Evolutionary conservation across 1,139 yeast species (phyloP), one percentile per base, ranked within the genome.

Genomic region (Candida sojae): DNA sequence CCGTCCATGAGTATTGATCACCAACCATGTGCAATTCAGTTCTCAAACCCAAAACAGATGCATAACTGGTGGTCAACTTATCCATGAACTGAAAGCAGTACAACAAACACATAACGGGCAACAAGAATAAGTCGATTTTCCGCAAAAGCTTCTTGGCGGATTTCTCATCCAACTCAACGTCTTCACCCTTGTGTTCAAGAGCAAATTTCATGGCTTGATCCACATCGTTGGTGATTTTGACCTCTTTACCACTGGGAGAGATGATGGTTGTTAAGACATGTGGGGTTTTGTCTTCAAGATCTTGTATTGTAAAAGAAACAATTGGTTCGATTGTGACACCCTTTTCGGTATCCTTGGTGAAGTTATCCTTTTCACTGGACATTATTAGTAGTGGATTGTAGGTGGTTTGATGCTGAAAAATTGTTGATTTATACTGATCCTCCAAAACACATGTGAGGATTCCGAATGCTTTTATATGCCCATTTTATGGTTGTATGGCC

Each of bases 31-130:
- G 53, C 49, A 79, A 64, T 49, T 74, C 81, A 4, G 58, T 60
- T 52, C 77, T 64, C 36, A 84, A 69, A 1, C 88, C 88, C 69
- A 84, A 71, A 46, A 85, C 75, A 1, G 88, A 75, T 5, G 88
- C 88, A 50, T 76, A 78, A 13, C 84, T 70, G 35, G 75, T 80
- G 6, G 88, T 68, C 13, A 75, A 65, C 58, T 86, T 86, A 62
- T 85, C 91, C 83, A 85, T 81, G 51, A 78, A 82, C 62, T 85
- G 90, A 40, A 77, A 67, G 13, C 83, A 75, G 59, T 82, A 82
- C 17, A 83, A 62, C 12, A 79, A 51, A 57, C 84, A 76, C 72
- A 84, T 70, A 35, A 84, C 50, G 0, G 89, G 86, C 54, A 82
- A 65, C 52, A 85, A 59, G 53, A 63, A 75, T 12, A 75, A 40